Evolutionary conservation across 768 basidiomycete species (phyloP).

Genomic region (Rhodotorula paludigena): DNA sequence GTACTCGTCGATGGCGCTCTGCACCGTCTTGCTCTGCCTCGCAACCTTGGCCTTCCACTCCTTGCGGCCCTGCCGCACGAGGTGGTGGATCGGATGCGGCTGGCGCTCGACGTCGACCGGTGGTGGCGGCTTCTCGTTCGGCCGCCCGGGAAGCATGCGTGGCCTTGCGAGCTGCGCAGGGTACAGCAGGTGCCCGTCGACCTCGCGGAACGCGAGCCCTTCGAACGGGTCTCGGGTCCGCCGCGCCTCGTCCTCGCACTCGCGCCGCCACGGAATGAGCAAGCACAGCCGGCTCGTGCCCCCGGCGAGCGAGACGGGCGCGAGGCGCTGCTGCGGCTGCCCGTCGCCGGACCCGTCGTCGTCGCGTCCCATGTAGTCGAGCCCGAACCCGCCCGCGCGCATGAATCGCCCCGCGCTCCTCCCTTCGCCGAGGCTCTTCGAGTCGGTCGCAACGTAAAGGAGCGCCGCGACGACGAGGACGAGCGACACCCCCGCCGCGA

Average conservation of each 20-base stretch:
- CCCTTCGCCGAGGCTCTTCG: not conserved
- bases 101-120: conserved; percentile 8
- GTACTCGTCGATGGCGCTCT: conserved; percentile 76
- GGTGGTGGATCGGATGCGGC: conserved; percentile 53
- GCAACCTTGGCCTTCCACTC: conserved; percentile 56
- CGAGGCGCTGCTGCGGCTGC: not conserved
- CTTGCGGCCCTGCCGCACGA: conserved; percentile 48
- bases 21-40: conserved; percentile 71
- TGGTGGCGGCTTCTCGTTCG: not conserved
- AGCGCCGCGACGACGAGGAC: not conserved
- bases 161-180: not conserved
- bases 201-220: not conserved
- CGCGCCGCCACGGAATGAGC: conserved; percentile 29
- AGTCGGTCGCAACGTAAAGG: not conserved
- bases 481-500: not conserved
- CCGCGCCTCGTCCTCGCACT: not conserved
- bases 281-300: conserved; percentile 11
- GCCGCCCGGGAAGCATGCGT: not conserved
- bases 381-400: conserved; percentile 20
- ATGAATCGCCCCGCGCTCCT: not conserved
- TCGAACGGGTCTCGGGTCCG: conserved; percentile 14
- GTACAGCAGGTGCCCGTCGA: conserved; percentile 13
- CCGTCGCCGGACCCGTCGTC: not conserved
- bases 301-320: not conserved
- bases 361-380: conserved; percentile 26